A percentile compares a stretch with the other conserved stretches of the same genome.
These are phyloP conservation scores for Candida frijolesensis DNA, from an alignment of 1,139 yeast species.

Conservation along the genomic window DNA sequence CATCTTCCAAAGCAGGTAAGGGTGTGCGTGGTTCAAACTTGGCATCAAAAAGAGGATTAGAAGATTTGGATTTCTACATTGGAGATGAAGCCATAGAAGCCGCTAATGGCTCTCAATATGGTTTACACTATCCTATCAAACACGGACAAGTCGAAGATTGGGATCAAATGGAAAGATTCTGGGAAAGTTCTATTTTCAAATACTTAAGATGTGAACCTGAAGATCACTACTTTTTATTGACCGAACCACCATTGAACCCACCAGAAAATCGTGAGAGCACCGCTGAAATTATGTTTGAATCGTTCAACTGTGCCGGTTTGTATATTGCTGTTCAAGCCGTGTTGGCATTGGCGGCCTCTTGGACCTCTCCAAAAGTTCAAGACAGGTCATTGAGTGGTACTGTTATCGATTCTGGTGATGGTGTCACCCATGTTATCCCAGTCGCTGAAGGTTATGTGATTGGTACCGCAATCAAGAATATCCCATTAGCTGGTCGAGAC, in stretches of 20 bases:
- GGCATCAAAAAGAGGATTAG: slow-evolving; percentile 83
- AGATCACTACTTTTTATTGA: slow-evolving; percentile 90
- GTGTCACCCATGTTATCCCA: slow-evolving; percentile 98
- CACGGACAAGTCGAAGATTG: slow-evolving; percentile 98
- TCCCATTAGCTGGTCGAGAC: slow-evolving; percentile 98
- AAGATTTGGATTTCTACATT: slow-evolving; percentile 90
- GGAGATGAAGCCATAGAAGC: slow-evolving; percentile 95
- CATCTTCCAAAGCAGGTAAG: slow-evolving; percentile 37
- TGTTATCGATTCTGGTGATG: slow-evolving; percentile 96
- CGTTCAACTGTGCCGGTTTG: slow-evolving; percentile 97
- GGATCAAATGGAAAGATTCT: slow-evolving; percentile 99
- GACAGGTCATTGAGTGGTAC: slow-evolving; percentile 98
- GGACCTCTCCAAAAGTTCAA: slow-evolving; percentile 95
- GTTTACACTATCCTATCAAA: slow-evolving; percentile 86
- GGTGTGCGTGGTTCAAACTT: slow-evolving; percentile 49
- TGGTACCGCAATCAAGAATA: slow-evolving; percentile 94
- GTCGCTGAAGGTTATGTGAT: slow-evolving; percentile 99
- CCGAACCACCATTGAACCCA: slow-evolving; percentile 98
- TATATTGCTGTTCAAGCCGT: slow-evolving; percentile 99
- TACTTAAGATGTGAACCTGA: slow-evolving; percentile 97
- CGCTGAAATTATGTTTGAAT: slow-evolving; percentile 98
- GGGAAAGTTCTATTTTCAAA: slow-evolving; percentile 97
- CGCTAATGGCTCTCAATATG: slow-evolving; percentile 87
- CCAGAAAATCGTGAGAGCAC: slow-evolving; percentile 98
- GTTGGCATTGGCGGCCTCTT: slow-evolving; percentile 95